A percentile compares a stretch with the other conserved stretches of the same genome.
Evolutionary conservation across 345 rosid species (phyloP).

Genomic region (Gossypium herbaceum): DNA sequence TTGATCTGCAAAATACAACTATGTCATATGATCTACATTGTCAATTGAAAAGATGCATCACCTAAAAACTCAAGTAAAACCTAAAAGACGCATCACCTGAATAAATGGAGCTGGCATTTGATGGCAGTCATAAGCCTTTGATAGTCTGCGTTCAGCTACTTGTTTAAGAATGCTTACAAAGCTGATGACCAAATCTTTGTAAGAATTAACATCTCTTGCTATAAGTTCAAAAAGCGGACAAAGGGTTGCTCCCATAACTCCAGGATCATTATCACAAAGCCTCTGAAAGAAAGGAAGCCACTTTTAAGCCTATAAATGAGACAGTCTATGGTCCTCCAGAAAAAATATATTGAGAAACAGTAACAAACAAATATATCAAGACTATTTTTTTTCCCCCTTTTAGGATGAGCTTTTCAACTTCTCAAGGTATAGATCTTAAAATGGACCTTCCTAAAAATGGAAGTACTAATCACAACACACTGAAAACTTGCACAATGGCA

Average conservation of each 20-base stretch:
- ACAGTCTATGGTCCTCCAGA: slow-evolving; percentile 14
- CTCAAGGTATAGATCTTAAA: not conserved
- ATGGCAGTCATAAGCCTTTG: slow-evolving; percentile 92
- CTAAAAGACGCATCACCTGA: slow-evolving; percentile 49
- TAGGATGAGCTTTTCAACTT: not conserved
- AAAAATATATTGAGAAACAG: not conserved
- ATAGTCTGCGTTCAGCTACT: slow-evolving; percentile 80
- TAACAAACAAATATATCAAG: not conserved
- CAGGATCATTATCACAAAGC: slow-evolving; percentile 91
- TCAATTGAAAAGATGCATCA: not conserved
- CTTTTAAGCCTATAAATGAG: not conserved
- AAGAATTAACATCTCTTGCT: slow-evolving; percentile 58
- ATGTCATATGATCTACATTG: slow-evolving; percentile 9
- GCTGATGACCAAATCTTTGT: slow-evolving; percentile 83
- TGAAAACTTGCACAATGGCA: not conserved
- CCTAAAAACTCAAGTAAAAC: not conserved
- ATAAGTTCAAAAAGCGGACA: slow-evolving; percentile 91
- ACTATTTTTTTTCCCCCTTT: not conserved
- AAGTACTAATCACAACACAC: not conserved
- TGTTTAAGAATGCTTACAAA: slow-evolving; percentile 95
- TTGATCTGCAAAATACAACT: slow-evolving; percentile 56
- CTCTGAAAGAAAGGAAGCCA: slow-evolving; percentile 28
- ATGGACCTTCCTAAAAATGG: not conserved
- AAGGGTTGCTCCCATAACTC: slow-evolving; percentile 98
- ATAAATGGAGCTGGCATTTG: slow-evolving; percentile 96